Evolutionary conservation across 2,329 filamentous ascomycete species (phyloP).

Genomic region (Neocucurbitaria cava): DNA sequence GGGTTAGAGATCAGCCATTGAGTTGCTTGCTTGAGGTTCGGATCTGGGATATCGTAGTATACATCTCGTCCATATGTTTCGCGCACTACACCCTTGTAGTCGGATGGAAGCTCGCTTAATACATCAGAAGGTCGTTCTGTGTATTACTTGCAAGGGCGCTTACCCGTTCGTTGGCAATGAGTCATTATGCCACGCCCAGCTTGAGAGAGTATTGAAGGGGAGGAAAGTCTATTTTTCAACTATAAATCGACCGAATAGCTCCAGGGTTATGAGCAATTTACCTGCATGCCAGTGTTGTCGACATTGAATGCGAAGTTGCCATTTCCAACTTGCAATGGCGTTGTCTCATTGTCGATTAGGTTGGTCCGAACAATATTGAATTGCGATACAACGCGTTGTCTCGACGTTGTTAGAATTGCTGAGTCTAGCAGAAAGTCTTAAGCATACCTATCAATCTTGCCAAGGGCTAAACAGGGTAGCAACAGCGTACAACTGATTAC

Average conservation of each 20-base stretch:
- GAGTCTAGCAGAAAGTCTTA: background rate
- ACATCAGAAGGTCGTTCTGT: constrained; percentile 7
- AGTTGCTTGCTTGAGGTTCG: constrained; percentile 49
- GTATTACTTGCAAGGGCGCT: constrained; percentile 13
- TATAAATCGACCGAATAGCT: background rate
- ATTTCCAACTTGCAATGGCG: constrained; percentile 59
- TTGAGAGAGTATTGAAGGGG: constrained; percentile 50
- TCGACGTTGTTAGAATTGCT: constrained; percentile 2
- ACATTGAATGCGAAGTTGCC: constrained; percentile 57
- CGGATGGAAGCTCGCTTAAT: constrained; percentile 24
- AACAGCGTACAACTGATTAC: background rate
- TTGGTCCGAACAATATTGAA: constrained; percentile 27
- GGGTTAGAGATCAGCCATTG: constrained; percentile 63
- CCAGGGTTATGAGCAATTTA: background rate
- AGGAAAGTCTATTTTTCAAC: constrained; percentile 39
- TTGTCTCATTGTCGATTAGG: constrained; percentile 49
- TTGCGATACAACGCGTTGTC: constrained; percentile 24
- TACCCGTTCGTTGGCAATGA: constrained; percentile 50
- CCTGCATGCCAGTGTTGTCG: constrained; percentile 55
- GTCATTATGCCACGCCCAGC: constrained; percentile 55
- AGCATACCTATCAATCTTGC: constrained; percentile 23
- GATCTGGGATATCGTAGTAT: constrained; percentile 52
- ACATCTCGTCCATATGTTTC: constrained; percentile 52
- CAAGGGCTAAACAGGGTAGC: background rate
- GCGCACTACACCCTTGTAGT: constrained; percentile 46